Evolutionary conservation across 805 yeast species (phyloP).

Genomic region (Torulaspora gathmanii): DNA sequence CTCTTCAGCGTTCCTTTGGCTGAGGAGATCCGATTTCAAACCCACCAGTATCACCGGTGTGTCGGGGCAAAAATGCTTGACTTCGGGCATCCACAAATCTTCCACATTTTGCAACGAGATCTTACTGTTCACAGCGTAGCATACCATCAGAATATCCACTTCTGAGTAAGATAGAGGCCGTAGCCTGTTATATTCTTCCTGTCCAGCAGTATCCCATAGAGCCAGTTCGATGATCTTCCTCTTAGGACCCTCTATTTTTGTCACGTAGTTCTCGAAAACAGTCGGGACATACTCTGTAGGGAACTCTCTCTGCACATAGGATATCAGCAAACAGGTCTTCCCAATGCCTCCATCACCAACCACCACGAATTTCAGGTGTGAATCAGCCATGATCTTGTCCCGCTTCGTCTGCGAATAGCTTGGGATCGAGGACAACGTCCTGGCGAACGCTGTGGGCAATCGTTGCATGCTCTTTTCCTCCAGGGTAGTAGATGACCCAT

Average conservation of each 20-base stretch:
- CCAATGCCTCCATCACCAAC: slow-evolving; percentile 93
- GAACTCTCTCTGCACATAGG: slow-evolving; percentile 60
- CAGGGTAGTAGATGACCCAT: slow-evolving; percentile 13
- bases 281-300: slow-evolving; percentile 77
- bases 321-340: slow-evolving; percentile 67
- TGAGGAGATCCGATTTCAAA: slow-evolving; percentile 61
- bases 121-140: slow-evolving; percentile 64
- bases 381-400: slow-evolving; percentile 32
- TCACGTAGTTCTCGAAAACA: slow-evolving; percentile 72
- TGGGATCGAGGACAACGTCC: slow-evolving; percentile 27
- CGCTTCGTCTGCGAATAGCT: slow-evolving; percentile 28
- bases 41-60: slow-evolving; percentile 80
- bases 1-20: slow-evolving; percentile 16
- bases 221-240: slow-evolving; percentile 60
- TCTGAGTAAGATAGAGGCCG: slow-evolving; percentile 79
- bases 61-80: slow-evolving; percentile 73
- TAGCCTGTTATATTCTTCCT: slow-evolving; percentile 76
- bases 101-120: slow-evolving; percentile 65
- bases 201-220: slow-evolving; percentile 89
- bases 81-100: slow-evolving; percentile 87
- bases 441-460: slow-evolving; percentile 22
- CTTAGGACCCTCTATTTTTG: slow-evolving; percentile 47
- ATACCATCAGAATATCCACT: slow-evolving; percentile 66
- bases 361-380: slow-evolving; percentile 58
- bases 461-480: slow-evolving; percentile 14